Evolutionary conservation across 345 rosid species (phyloP), one percentile per base, ranked within the genome.

Genomic region (Sonneratia caseolaris): DNA sequence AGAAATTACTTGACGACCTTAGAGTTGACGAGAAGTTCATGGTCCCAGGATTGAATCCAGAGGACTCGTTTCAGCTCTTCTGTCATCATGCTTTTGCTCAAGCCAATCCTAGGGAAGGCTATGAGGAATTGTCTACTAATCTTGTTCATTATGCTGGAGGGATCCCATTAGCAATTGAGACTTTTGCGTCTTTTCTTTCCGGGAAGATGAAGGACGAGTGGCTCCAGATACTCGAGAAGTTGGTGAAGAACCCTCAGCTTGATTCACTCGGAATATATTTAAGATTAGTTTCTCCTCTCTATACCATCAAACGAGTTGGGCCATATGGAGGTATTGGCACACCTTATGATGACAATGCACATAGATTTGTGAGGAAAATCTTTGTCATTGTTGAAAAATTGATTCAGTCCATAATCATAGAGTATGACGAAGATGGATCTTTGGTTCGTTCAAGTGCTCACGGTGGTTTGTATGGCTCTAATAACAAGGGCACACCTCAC

Each of bases 61-160:
- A 11, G 36, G 65, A 59, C 65, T 59, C 65, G 37, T 35, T 59
- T 22, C 36, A 59, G 9, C 65, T 59, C 35, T 59, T 59, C 7
- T 59, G 65, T 24, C 65, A 59, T 24, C 65, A 59, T 13, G 65
- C 65, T n/a, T 59, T 59, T 24, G 65, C 35, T 59, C 65, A 66
- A 43, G 69, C n/a, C 32, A 37, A 43, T 71, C 27, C 40, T 40
- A 37, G 5, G 42, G 68, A 43, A 27, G 56, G 56, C 7, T 47
- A 47, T 24, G 74, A 32, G n/a, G 74, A 45, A 65, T 21, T 62
- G 57, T 71, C 68, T 9, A 32, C 32, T 8, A 24, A 0, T 62
- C 22, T 71, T 14, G 68, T 45, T 3, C 68, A 62, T 37, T 10
- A 13, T 6, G 27, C 59, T 3, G 68, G 43, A 62, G 7, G 43